These are phyloP conservation scores for Phytophthora hibernalis DNA, from an alignment of 352 stramenopile species.

Conservation along the genomic window DNA sequence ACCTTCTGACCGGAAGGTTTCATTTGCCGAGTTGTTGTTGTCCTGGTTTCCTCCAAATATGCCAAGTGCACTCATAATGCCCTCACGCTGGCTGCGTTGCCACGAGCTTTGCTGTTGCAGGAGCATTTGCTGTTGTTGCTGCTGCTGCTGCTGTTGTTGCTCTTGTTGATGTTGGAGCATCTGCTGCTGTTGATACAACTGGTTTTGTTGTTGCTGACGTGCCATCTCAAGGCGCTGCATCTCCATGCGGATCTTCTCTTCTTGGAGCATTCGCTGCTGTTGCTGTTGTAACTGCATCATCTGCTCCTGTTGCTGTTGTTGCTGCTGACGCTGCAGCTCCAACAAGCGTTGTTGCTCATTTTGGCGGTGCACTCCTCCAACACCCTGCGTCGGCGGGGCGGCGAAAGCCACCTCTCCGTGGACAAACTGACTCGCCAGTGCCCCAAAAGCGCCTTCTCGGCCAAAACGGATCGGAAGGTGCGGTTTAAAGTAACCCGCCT, in stretches of 20 bases:
- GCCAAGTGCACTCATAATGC: slow-evolving; percentile 79
- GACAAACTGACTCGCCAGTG: slow-evolving; percentile 79
- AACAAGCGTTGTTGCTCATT: slow-evolving; percentile 65
- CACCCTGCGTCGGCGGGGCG: slow-evolving; percentile 25
- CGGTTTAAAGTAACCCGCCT: slow-evolving; percentile 90
- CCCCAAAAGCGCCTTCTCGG: slow-evolving; percentile 72
- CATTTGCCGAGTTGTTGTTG: slow-evolving; percentile 28
- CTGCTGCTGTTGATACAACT: slow-evolving; percentile 66
- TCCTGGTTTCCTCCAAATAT: slow-evolving; percentile 64
- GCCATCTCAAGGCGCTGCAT: slow-evolving; percentile 83
- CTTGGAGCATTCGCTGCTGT: slow-evolving; percentile 76
- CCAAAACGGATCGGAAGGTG: slow-evolving; percentile 89
- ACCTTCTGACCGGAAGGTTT: slow-evolving; percentile 40
- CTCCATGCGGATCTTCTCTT: slow-evolving; percentile 85
- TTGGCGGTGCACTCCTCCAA: slow-evolving; percentile 41
- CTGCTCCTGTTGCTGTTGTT: slow-evolving; percentile 48
- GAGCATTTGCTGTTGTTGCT: slow-evolving; percentile 75
- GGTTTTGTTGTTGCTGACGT: slow-evolving; percentile 72
- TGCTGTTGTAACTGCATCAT: slow-evolving; percentile 74
- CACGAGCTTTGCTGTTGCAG: slow-evolving; percentile 82
- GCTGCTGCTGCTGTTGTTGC: slow-evolving; percentile 74
- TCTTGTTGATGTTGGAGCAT: slow-evolving; percentile 69
- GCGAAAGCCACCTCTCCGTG: slow-evolving; percentile 79
- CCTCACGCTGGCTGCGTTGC: slow-evolving; percentile 76
- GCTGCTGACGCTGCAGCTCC: slow-evolving; percentile 70